Percentiles rank a stretch among this genome's conserved stretches.
These are phyloP conservation scores for Polytolypa hystricis DNA, from an alignment of 2,329 filamentous ascomycete genomes.

Conservation along the genomic window DNA sequence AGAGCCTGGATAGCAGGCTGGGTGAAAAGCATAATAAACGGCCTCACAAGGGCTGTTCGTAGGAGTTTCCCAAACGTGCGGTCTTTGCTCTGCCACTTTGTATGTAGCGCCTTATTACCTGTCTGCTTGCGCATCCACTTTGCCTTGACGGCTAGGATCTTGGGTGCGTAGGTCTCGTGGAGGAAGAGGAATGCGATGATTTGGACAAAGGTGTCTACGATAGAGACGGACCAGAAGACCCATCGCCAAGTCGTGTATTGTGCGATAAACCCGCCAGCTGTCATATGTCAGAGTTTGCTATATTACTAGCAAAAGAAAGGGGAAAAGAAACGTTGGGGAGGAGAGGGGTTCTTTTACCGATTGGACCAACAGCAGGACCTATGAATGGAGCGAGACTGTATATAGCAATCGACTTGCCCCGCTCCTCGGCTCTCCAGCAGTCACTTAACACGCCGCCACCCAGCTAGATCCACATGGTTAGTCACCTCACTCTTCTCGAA, in stretches of 20 bases:
- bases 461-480: conserved; percentile 34
- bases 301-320: no score
- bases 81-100: conserved; percentile 18
- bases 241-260: conserved; percentile 57
- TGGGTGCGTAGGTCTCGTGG: conserved; percentile 55
- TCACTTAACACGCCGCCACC: conserved; percentile 44
- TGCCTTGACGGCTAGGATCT: conserved; percentile 50
- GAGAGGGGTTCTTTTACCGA: no score
- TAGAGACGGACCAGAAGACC: conserved; percentile 58
- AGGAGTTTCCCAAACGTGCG: conserved; percentile 21
- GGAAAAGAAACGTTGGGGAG: no score
- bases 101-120: conserved; percentile 15
- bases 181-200: conserved; percentile 49
- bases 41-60: conserved; percentile 39
- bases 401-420: conserved; percentile 50
- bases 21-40: conserved; percentile 44
- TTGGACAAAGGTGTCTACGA: conserved; percentile 51
- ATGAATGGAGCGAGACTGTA: conserved; percentile 54
- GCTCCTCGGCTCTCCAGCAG: conserved; percentile 48
- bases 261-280: conserved; percentile 54
- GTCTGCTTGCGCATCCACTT: conserved; percentile 29
- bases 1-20: conserved; percentile 50
- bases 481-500: neutral
- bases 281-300: no score
- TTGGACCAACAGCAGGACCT: conserved; percentile 54